These are phyloP conservation scores for Danielia reshetovae DNA, from an alignment of 805 yeast genomes.

Conservation along the genomic window DNA sequence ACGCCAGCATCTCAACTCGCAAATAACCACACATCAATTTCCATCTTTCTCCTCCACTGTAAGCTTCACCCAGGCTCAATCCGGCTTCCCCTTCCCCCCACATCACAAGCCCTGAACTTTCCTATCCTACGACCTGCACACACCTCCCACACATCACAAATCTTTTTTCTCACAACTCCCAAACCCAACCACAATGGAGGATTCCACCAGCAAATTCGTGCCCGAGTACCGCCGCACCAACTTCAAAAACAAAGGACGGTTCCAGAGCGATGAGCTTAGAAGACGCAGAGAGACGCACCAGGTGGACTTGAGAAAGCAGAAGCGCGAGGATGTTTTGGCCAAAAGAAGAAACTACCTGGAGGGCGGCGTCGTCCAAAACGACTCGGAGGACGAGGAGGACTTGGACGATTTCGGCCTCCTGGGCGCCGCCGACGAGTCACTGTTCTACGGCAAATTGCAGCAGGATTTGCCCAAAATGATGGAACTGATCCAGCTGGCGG, in stretches of 20 bases:
- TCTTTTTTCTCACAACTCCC: not conserved
- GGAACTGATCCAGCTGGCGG: slow-evolving; percentile 69
- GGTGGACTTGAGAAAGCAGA: slow-evolving; percentile 92
- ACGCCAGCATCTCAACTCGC: too few species aligned
- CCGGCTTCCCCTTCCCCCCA: too few species aligned
- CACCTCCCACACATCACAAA: slow-evolving; percentile 1
- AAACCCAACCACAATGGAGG: slow-evolving; percentile 61
- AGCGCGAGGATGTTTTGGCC: slow-evolving; percentile 90
- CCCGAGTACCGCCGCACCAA: slow-evolving; percentile 98
- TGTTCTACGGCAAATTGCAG: slow-evolving; percentile 37
- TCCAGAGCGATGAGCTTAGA: slow-evolving; percentile 92
- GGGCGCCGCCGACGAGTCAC: slow-evolving; percentile 48
- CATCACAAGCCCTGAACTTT: too few species aligned
- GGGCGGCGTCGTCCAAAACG: slow-evolving; percentile 30
- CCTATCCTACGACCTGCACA: not conserved
- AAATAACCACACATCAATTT: too few species aligned
- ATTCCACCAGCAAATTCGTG: slow-evolving; percentile 75
- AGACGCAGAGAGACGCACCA: slow-evolving; percentile 97
- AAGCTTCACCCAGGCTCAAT: too few species aligned
- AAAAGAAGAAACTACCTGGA: slow-evolving; percentile 80
- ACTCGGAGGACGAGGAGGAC: slow-evolving; percentile 42
- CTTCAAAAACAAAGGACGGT: slow-evolving; percentile 91
- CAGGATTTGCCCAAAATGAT: slow-evolving; percentile 83
- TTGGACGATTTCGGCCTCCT: slow-evolving; percentile 24
- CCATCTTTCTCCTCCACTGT: too few species aligned